These are phyloP conservation scores for Dysphania ambrosioides DNA, from an alignment of 148 eudicot genomes.

Conservation along the genomic window DNA sequence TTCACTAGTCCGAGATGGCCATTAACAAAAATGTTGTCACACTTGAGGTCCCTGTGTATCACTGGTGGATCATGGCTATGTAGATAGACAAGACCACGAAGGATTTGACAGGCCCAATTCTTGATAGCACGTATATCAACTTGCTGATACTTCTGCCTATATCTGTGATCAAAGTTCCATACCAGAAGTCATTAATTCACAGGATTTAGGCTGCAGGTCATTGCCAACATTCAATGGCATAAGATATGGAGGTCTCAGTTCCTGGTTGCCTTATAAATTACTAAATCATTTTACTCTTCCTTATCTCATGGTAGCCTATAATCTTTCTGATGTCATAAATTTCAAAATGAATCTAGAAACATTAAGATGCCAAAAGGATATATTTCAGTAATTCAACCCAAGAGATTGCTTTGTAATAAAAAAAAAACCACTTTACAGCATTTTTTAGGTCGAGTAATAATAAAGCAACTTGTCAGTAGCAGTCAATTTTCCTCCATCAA, in stretches of 20 bases:
- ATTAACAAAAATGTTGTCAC: conserved; percentile 88
- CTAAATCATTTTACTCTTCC: not conserved
- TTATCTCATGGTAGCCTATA: not conserved
- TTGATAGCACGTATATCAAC: conserved; percentile 66
- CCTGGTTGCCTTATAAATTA: conserved; percentile 1
- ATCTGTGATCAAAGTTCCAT: conserved; percentile 37
- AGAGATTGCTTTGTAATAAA: not conserved
- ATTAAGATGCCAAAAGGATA: not conserved
- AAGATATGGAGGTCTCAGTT: not conserved
- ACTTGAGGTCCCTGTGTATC: conserved; percentile 85
- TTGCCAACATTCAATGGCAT: not conserved
- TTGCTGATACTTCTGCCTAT: conserved; percentile 60
- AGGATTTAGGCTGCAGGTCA: not conserved
- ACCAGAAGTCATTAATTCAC: not conserved
- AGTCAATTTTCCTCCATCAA: not conserved
- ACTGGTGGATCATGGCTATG: conserved; percentile 83
- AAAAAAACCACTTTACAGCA: not conserved
- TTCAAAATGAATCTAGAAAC: not conserved
- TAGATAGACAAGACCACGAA: conserved; percentile 67
- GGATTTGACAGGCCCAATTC: conserved; percentile 82
- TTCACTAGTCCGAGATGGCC: conserved; percentile 94
- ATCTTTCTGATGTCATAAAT: not conserved
- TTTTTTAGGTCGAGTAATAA: not conserved
- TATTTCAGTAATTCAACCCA: too few species aligned
- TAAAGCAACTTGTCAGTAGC: not conserved